Conservation (phyloP, 2,329 filamentous ascomycete genomes). For the Coniochaeta sp. region DNA sequence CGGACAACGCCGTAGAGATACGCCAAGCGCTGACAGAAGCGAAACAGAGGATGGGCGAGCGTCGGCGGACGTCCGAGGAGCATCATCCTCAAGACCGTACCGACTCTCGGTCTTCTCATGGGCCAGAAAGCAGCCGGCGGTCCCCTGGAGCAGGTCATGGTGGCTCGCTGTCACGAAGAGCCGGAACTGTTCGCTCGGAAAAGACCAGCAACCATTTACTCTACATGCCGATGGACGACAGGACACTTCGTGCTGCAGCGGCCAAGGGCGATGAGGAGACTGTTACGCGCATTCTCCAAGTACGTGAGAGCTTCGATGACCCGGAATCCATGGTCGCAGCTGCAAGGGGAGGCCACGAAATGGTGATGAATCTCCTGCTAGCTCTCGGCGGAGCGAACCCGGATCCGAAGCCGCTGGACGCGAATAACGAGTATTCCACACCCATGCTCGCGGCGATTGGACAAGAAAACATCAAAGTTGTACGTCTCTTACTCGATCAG, state of each 20-base stretch:
- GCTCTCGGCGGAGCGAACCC: constrained; percentile 58
- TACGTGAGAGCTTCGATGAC: constrained; percentile 58
- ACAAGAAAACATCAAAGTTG: constrained; percentile 75
- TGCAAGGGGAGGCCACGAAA: constrained; percentile 82
- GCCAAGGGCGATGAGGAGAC: constrained; percentile 55
- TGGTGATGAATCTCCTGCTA: constrained; percentile 72
- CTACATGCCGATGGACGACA: constrained; percentile 56
- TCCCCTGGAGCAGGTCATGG: constrained; percentile 39
- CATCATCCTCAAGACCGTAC: constrained; percentile 38
- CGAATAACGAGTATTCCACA: constrained; percentile 67
- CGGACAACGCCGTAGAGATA: constrained; percentile 75
- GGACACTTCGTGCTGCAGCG: constrained; percentile 52
- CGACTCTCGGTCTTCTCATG: constrained; percentile 44
- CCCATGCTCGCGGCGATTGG: constrained; percentile 94
- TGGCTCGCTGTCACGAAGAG: constrained; percentile 35
- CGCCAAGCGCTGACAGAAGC: constrained; percentile 57
- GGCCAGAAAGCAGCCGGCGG: constrained; percentile 49
- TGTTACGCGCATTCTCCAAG: constrained; percentile 52
- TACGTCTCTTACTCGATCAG: constrained; percentile 72
- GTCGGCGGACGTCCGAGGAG: constrained; percentile 51
- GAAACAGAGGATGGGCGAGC: constrained; percentile 46
- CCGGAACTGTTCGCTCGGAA: constrained; percentile 48
- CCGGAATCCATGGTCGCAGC: constrained; percentile 85
- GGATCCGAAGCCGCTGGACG: constrained; percentile 60
- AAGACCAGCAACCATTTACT: constrained; percentile 58